Evolutionary conservation across 257 asterid species (phyloP).

Genomic region (Solanum appendiculatum): DNA sequence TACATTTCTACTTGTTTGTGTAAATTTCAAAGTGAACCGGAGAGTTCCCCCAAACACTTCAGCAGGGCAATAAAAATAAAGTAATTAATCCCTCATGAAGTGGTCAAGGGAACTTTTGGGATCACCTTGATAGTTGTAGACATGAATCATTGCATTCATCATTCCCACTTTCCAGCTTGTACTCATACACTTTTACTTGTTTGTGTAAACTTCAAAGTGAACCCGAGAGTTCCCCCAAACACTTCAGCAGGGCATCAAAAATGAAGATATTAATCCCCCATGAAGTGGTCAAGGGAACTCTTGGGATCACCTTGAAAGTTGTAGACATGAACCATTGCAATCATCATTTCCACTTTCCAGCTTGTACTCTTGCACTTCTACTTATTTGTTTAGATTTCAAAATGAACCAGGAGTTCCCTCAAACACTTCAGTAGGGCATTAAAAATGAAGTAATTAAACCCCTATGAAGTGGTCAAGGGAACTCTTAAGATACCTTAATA

Average conservation of each 20-base stretch:
- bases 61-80: not conserved
- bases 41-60: no score
- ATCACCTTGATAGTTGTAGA: no score
- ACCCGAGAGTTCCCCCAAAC: not conserved
- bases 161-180: not conserved
- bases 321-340: not conserved
- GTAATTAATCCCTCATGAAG: no score
- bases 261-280: not conserved
- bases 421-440: conserved; percentile 14
- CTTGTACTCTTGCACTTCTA: not conserved
- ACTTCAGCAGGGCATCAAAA: not conserved
- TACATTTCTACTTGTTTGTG: not conserved
- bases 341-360: no score
- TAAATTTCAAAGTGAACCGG: no score
- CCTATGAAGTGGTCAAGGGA: not conserved
- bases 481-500: not conserved
- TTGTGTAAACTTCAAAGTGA: not conserved
- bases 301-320: not conserved
- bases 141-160: no score
- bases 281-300: conserved; percentile 9
- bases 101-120: no score
- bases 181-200: not conserved
- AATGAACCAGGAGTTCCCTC: conserved; percentile 10
- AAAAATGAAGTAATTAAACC: not conserved
- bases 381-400: not conserved